Conservation (phyloP, 2,329 filamentous ascomycete genomes). For the Bipolaris zeicola region DNA sequence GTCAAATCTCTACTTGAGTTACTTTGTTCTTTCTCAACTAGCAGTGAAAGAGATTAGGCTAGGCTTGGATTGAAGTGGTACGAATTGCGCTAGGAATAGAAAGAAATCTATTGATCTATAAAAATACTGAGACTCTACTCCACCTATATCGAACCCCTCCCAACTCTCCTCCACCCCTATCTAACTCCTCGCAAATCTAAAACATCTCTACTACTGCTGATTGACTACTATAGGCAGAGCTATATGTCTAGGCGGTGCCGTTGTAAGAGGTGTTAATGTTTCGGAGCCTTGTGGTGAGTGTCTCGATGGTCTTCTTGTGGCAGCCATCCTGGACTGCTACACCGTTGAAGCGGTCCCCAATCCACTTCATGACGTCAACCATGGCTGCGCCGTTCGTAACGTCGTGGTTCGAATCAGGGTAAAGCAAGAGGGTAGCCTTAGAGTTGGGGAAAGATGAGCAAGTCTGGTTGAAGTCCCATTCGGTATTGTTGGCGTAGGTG, state of each 20-base stretch:
- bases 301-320: neutral
- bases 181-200: too few relatives aligned
- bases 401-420: slow-evolving; percentile 26
- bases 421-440: slow-evolving; percentile 18
- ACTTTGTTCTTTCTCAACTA: too few relatives aligned
- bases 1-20: too few relatives aligned
- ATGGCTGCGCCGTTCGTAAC: neutral
- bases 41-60: too few relatives aligned
- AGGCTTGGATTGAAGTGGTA: too few relatives aligned
- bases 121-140: too few relatives aligned
- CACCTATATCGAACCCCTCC: too few relatives aligned
- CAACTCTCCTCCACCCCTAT: too few relatives aligned
- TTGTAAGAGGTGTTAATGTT: neutral
- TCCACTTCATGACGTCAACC: neutral
- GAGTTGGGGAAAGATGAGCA: slow-evolving; percentile 19
- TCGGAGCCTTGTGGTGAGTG: neutral
- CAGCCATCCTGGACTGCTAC: neutral
- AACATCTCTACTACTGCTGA: too few relatives aligned
- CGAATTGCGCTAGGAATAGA: too few relatives aligned
- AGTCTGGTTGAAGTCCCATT: slow-evolving; percentile 28
- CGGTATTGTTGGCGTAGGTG: slow-evolving; percentile 26
- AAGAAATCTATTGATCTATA: too few relatives aligned
- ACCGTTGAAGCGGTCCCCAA: neutral
- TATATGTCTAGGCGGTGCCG: neutral
- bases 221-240: too few relatives aligned